Base-by-base conservation (phyloP, 2,329 filamentous ascomycete species). In the Nothomitra cinnamomea region DNA sequence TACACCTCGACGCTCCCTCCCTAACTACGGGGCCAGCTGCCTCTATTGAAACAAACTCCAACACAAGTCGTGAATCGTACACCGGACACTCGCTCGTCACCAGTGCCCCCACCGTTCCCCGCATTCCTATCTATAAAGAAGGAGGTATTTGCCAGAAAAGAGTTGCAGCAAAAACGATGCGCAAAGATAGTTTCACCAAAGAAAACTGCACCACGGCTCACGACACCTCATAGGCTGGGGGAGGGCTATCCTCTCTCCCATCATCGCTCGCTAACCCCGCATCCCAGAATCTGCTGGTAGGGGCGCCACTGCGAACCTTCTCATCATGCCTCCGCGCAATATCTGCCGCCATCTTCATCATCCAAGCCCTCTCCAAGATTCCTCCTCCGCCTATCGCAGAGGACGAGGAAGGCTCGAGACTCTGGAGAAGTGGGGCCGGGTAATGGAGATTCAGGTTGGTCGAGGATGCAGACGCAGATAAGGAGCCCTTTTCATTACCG, bases 261-360 rank as follows among this genome's bases (percentile, higher is more conserved):
- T 32, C 28, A 10, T 32, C 28, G 28, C 28, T 32, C 5, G 28
- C 28, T 32, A 10, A 32, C 28, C 64, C 36, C 64, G 65, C 53
- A 67, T 65, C 12, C 65, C 66, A 6, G 62, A 61, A 1, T 61
- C 65, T 55, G 66, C 66, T 51, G 63, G 62, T 62, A 51, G 66
- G 63, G 1, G 64, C 68, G 28, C 28, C 28, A 10, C 28, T 32
- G 10, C 28, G 28, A 32, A 32, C 10, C 68, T 95, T 92, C 69
- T 95, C 86, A 60, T 95, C 86, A 59, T 90, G 86, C 54, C 87
- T 83, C 51, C 82, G 75, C 36, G 88, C 87, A 61, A 96, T 90
- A 67, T 96, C 92, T 58, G 82, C 83, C 3, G 90, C 89, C 79
- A 98, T 92, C 71, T 95, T 92, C 71, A 83, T 80, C 69, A 92